These are phyloP conservation scores for Solanum stenotomum DNA, from an alignment of 257 asterid genomes.

Conservation along the genomic window DNA sequence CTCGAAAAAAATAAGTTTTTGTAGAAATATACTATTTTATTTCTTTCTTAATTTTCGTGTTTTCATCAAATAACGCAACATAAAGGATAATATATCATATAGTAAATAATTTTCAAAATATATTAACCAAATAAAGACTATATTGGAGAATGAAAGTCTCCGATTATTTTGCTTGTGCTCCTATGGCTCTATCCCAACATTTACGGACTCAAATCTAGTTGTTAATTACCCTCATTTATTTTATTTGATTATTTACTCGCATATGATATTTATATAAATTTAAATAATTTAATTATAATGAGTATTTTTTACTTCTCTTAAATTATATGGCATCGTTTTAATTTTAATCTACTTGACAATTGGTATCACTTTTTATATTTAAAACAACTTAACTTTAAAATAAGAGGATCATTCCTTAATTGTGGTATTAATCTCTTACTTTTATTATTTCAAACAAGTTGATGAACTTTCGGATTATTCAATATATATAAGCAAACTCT, in stretches of 20 bases:
- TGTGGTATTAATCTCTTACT: not conserved
- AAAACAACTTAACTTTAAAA: no score
- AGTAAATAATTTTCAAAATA: not conserved
- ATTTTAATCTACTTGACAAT: no score
- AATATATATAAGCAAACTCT: not conserved
- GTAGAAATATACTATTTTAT: not conserved
- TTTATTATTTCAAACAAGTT: not conserved
- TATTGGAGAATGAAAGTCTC: slow-evolving; percentile 66
- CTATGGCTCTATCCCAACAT: slow-evolving; percentile 34
- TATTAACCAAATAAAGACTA: slow-evolving; percentile 22
- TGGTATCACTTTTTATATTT: no score
- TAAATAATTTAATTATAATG: not conserved
- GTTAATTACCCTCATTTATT: slow-evolving; percentile 28
- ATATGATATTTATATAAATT: not conserved
- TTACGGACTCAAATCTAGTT: slow-evolving; percentile 44
- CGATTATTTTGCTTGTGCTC: slow-evolving; percentile 33
- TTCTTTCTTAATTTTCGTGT: not conserved
- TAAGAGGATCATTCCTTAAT: no score
- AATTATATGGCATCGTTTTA: no score
- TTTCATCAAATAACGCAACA: not conserved
- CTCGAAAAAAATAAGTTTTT: no score
- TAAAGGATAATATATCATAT: not conserved
- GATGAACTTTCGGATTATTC: not conserved
- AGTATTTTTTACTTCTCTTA: not conserved
- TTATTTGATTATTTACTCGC: not conserved